Conservation (phyloP, 441 rosid genomes). For the Erysimum pusillum region DNA sequence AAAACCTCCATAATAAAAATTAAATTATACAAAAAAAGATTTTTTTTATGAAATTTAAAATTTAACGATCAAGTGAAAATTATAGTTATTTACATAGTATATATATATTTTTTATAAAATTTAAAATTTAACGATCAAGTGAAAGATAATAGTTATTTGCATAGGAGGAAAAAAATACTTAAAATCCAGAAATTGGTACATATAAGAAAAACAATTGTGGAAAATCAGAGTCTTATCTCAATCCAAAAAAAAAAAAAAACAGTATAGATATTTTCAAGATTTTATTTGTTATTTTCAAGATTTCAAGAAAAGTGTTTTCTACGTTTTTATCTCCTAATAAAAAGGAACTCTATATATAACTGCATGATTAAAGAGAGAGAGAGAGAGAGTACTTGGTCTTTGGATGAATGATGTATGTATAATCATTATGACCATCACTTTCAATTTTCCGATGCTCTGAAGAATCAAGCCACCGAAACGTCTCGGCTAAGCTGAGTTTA, state of each 20-base stretch:
- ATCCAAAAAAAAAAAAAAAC: no score
- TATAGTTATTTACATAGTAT: no score
- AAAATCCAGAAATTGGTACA: no score
- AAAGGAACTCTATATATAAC: neutral
- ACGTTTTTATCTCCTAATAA: slow-evolving; percentile 6
- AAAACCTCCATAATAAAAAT: no score
- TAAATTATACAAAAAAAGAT: no score
- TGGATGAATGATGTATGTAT: slow-evolving; percentile 69
- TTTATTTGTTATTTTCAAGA: no score
- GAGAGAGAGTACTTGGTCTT: slow-evolving; percentile 61
- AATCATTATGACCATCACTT: slow-evolving; percentile 48
- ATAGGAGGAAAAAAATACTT: neutral
- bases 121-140: neutral
- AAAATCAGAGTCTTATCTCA: no score
- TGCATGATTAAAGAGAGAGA: slow-evolving; percentile 1
- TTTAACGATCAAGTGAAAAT: no score
- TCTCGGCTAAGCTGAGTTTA: slow-evolving; percentile 57
- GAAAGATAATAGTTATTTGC: neutral
- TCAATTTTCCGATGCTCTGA: slow-evolving; percentile 51
- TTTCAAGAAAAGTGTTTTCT: neutral
- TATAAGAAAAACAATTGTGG: no score
- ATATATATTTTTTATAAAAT: neutral
- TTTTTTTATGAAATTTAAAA: neutral
- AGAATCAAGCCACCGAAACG: slow-evolving; percentile 56
- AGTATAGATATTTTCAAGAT: no score